Evolutionary conservation across 805 yeast genomes (phyloP).

Genomic region (Candida schatavii): DNA sequence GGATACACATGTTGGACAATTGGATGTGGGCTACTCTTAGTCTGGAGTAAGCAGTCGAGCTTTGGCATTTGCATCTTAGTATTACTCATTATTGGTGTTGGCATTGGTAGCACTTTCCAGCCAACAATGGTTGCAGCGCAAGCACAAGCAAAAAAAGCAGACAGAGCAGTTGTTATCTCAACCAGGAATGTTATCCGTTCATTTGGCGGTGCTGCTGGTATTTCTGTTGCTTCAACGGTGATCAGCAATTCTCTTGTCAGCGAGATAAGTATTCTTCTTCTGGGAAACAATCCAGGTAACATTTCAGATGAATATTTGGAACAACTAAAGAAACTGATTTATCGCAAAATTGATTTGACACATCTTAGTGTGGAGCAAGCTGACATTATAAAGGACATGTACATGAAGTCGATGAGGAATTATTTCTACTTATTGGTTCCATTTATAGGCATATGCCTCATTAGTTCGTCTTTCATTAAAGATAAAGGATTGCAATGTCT

Average conservation of each 20-base stretch:
- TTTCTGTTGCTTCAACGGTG: slow-evolving; percentile 45
- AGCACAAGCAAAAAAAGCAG: slow-evolving; percentile 49
- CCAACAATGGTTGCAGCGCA: slow-evolving; percentile 51
- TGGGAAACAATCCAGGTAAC: slow-evolving; percentile 7
- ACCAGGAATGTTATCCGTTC: slow-evolving; percentile 56
- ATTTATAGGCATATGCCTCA: slow-evolving; percentile 30
- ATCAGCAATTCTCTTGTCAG: slow-evolving; percentile 32
- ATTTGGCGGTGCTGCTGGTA: slow-evolving; percentile 61
- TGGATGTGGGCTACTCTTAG: slow-evolving; percentile 21
- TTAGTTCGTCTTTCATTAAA: slow-evolving; percentile 26
- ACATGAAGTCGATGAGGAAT: slow-evolving; percentile 29
- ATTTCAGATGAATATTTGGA: slow-evolving; percentile 15
- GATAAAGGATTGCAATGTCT: slow-evolving; percentile 38
- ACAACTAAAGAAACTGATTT: slow-evolving; percentile 24
- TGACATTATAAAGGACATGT: slow-evolving; percentile 22
- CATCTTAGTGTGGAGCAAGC: slow-evolving; percentile 18
- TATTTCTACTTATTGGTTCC: slow-evolving; percentile 37
- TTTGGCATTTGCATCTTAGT: slow-evolving; percentile 16
- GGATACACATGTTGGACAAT: slow-evolving; percentile 25
- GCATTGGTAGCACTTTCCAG: slow-evolving; percentile 49
- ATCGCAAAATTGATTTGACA: slow-evolving; percentile 20
- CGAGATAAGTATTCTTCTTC: slow-evolving; percentile 17
- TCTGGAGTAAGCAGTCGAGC: slow-evolving; percentile 18
- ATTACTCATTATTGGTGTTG: slow-evolving; percentile 19
- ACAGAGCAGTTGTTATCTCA: slow-evolving; percentile 58